These are phyloP conservation scores for Dothistroma septosporum DNA, from an alignment of 2,329 filamentous ascomycete genomes.

Conservation along the genomic window DNA sequence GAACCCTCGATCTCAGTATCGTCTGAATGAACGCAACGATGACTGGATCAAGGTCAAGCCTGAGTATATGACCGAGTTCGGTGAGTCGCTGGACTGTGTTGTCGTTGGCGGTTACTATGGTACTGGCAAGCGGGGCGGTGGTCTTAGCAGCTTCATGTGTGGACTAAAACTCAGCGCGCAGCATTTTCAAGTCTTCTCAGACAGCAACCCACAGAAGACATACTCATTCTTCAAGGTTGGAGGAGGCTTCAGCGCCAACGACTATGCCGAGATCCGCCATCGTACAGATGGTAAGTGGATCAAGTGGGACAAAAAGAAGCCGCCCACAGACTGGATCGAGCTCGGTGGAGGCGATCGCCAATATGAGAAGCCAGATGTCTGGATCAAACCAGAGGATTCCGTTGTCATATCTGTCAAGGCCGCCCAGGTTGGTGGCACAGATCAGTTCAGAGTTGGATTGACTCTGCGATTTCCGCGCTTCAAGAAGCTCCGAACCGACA, in stretches of 20 bases:
- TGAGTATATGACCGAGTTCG: slow-evolving; percentile 96
- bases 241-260: slow-evolving; percentile 80
- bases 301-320: slow-evolving; percentile 72
- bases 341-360: slow-evolving; percentile 74
- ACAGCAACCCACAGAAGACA: slow-evolving; percentile 64
- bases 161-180: slow-evolving; percentile 52
- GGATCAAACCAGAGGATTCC: slow-evolving; percentile 87
- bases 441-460: slow-evolving; percentile 69
- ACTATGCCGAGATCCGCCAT: slow-evolving; percentile 79
- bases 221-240: slow-evolving; percentile 98
- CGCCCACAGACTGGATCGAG: slow-evolving; percentile 74
- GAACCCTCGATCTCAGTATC: slow-evolving; percentile 82
- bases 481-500: slow-evolving; percentile 74
- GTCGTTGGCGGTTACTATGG: slow-evolving; percentile 92
- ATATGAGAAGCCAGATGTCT: slow-evolving; percentile 78
- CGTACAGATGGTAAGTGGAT: slow-evolving; percentile 88
- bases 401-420: slow-evolving; percentile 87
- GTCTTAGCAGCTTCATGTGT: slow-evolving; percentile 82
- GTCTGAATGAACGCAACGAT: slow-evolving; percentile 82
- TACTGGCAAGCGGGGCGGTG: slow-evolving; percentile 76
- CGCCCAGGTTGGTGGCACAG: slow-evolving; percentile 68
- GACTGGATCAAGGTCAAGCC: slow-evolving; percentile 99
- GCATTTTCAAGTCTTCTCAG: background rate
- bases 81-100: slow-evolving; percentile 85
- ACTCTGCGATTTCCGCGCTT: slow-evolving; percentile 92